Conservation (phyloP, 176 grass and related monocot species). For the Typha latifolia region DNA sequence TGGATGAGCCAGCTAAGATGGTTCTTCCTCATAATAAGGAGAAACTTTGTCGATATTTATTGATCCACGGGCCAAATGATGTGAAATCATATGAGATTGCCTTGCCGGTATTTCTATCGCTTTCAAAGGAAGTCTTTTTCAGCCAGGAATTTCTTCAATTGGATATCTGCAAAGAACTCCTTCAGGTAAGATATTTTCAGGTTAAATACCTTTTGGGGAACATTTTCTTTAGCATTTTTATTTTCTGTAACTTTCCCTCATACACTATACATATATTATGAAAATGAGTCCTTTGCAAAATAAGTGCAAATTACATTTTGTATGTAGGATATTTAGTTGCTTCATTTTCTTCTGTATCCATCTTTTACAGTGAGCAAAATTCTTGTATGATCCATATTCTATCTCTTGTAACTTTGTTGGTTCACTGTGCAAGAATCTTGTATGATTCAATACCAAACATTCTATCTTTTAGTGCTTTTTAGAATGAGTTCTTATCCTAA, state of each 20-base stretch:
- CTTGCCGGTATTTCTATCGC: slow-evolving; percentile 44
- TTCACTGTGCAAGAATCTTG: no score
- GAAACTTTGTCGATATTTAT: slow-evolving; percentile 21
- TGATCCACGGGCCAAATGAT: slow-evolving; percentile 38
- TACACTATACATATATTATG: no score
- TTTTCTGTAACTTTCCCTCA: no score
- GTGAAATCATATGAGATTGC: slow-evolving; percentile 46
- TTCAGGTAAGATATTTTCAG: slow-evolving; percentile 53
- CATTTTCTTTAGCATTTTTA: no score
- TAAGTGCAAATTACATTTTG: no score
- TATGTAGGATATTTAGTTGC: background rate
- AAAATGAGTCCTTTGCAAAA: no score
- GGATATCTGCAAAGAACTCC: slow-evolving; percentile 59
- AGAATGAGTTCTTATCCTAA: background rate
- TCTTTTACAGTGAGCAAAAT: background rate
- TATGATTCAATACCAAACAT: no score
- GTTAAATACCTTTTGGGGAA: background rate
- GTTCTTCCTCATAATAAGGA: slow-evolving; percentile 27
- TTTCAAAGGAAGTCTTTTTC: slow-evolving; percentile 76
- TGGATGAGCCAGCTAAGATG: slow-evolving; percentile 30
- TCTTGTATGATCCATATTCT: background rate
- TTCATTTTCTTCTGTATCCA: background rate
- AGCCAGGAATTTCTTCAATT: slow-evolving; percentile 46
- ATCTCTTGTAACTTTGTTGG: background rate
- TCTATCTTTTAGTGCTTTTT: no score